Percentiles rank a stretch among this genome's conserved stretches.
These are phyloP conservation scores for Sclerotiophoma versabilis DNA, from an alignment of 2,329 filamentous ascomycete species.

Conservation along the genomic window DNA sequence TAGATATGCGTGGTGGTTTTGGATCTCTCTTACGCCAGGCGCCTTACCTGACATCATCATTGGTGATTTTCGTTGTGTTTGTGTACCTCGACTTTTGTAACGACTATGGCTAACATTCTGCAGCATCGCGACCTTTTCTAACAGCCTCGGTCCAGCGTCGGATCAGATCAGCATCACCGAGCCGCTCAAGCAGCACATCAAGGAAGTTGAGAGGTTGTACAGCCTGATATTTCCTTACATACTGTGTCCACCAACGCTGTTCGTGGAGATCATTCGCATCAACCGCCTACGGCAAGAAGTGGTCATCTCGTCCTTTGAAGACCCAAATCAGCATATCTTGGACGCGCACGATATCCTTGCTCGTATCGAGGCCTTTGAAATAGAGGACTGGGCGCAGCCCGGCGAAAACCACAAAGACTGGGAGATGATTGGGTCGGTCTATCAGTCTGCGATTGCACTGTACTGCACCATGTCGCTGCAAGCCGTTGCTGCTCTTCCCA, in stretches of 20 bases:
- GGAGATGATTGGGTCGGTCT: slow-evolving; percentile 33
- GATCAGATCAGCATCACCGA: slow-evolving; percentile 35
- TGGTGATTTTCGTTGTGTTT: slow-evolving; percentile 39
- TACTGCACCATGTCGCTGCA: slow-evolving; percentile 41
- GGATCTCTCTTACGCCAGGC: slow-evolving; percentile 23
- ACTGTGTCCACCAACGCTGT: slow-evolving; percentile 36
- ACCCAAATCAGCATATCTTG: background rate
- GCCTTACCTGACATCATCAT: slow-evolving; percentile 26
- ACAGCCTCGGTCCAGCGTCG: slow-evolving; percentile 34
- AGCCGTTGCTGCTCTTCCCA: slow-evolving; percentile 28
- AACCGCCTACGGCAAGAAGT: slow-evolving; percentile 31
- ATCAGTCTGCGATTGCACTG: slow-evolving; percentile 33
- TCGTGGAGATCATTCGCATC: slow-evolving; percentile 33
- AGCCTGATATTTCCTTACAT: slow-evolving; percentile 37
- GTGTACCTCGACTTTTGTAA: background rate
- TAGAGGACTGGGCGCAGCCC: slow-evolving; percentile 39
- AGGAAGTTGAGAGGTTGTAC: slow-evolving; percentile 31
- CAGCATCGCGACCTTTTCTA: slow-evolving; percentile 36
- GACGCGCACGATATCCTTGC: slow-evolving; percentile 31
- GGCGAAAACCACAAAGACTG: slow-evolving; percentile 30
- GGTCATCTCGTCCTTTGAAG: slow-evolving; percentile 13
- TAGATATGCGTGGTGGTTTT: slow-evolving; percentile 40
- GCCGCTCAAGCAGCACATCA: slow-evolving; percentile 17
- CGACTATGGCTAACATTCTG: background rate
- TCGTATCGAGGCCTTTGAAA: slow-evolving; percentile 31